Evolutionary conservation across 345 rosid species (phyloP).

Genomic region (Salix suchowensis): DNA sequence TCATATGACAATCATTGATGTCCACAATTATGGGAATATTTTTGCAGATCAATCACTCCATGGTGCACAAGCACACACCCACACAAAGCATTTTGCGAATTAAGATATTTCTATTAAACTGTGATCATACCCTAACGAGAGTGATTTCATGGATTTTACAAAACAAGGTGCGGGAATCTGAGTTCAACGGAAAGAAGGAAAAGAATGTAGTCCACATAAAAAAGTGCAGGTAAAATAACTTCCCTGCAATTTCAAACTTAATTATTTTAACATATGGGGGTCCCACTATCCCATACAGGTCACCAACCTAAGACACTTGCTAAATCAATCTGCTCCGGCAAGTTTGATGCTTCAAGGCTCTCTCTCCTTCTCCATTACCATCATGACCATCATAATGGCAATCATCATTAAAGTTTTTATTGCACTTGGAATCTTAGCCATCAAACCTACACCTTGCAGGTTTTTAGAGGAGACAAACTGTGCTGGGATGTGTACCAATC

Average conservation of each 20-base stretch:
- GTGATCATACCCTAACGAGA: not conserved
- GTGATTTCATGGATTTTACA: not conserved
- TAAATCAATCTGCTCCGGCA: slow-evolving; percentile 35
- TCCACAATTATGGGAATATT: too few relatives aligned
- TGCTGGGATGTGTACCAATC: slow-evolving; percentile 85
- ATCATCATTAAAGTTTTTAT: slow-evolving; percentile 10
- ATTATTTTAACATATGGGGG: slow-evolving; percentile 2
- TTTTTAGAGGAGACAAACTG: slow-evolving; percentile 82
- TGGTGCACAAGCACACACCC: too few relatives aligned
- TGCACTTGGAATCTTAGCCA: slow-evolving; percentile 24
- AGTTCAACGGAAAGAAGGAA: slow-evolving; percentile 64
- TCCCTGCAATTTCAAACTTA: slow-evolving; percentile 3
- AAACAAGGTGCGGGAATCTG: slow-evolving; percentile 68
- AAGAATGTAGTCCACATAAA: slow-evolving; percentile 75
- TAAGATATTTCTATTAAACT: not conserved
- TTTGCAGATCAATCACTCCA: too few relatives aligned
- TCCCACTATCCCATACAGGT: slow-evolving; percentile 10
- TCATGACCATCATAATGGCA: slow-evolving; percentile 22
- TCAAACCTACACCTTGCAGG: slow-evolving; percentile 33
- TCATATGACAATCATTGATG: too few relatives aligned
- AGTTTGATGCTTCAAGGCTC: slow-evolving; percentile 30
- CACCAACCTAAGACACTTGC: slow-evolving; percentile 30
- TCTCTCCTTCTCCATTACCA: slow-evolving; percentile 19
- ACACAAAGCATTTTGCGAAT: not conserved
- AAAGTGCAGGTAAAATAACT: slow-evolving; percentile 73